phyloP scores from a whole-genome alignment of 2,329 filamentous ascomycete species.

The Ceratocystis variospora region DNA sequence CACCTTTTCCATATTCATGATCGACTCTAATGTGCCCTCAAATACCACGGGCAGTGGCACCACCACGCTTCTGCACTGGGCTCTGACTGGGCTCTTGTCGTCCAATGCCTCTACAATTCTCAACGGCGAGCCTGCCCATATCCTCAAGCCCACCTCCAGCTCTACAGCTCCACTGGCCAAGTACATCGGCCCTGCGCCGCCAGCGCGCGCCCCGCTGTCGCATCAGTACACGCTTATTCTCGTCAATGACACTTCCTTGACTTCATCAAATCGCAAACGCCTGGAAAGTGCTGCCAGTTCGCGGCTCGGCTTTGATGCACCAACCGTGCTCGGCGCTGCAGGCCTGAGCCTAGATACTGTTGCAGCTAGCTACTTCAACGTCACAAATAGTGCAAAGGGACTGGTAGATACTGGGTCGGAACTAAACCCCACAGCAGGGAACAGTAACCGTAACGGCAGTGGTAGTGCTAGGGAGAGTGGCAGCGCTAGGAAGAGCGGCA shows the following conservation, averaged over 20 bases:
- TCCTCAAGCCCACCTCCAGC: conserved; percentile 23
- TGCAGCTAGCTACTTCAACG: conserved; percentile 30
- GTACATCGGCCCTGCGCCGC: conserved; percentile 30
- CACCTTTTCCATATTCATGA: conserved; percentile 30
- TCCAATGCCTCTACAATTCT: conserved; percentile 20
- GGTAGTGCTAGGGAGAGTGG: not conserved
- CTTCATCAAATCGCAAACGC: conserved; percentile 22
- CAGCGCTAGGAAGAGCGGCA: not conserved
- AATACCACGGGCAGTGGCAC: conserved; percentile 26
- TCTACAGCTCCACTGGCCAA: conserved; percentile 22
- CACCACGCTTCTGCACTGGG: conserved; percentile 35
- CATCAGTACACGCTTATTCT: conserved; percentile 31
- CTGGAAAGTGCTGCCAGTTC: conserved; percentile 25
- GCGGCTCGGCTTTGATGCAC: conserved; percentile 26
- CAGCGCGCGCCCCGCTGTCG: conserved; percentile 28
- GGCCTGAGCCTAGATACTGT: conserved; percentile 26
- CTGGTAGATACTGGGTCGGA: not conserved
- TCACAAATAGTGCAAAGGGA: conserved; percentile 26
- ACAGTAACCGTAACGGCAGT: not conserved
- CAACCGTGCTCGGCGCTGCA: conserved; percentile 25
- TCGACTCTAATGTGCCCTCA: conserved; percentile 36
- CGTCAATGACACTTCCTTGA: conserved; percentile 27
- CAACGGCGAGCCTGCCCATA: conserved; percentile 24
- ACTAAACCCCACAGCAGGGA: conserved; percentile 3
- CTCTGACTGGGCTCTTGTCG: conserved; percentile 30